These are phyloP conservation scores for Fusarium bulbicola DNA, from an alignment of 2,329 filamentous ascomycete species.

Conservation along the genomic window DNA sequence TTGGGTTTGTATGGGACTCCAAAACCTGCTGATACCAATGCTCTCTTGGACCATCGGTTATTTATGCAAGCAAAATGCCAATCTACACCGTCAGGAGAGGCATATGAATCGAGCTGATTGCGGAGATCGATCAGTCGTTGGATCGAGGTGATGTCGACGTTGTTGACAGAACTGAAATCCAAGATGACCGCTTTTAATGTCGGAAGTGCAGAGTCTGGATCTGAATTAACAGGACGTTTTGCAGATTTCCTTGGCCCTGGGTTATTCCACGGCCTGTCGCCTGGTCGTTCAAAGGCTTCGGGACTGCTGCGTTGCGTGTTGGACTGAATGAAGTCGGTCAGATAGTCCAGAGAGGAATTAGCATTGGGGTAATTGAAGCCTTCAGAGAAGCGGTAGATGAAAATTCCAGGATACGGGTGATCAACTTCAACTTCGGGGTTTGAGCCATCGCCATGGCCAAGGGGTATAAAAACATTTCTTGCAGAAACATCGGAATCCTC, in stretches of 20 bases:
- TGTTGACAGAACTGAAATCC: constrained; percentile 93
- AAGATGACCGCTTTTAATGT: constrained; percentile 89
- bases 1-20: constrained; percentile 73
- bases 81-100: constrained; percentile 82
- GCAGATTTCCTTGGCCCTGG: constrained; percentile 71
- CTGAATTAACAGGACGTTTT: constrained; percentile 47
- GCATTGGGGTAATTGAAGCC: constrained; percentile 97
- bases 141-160: constrained; percentile 91
- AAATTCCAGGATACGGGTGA: constrained; percentile 87
- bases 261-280: constrained; percentile 95
- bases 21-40: constrained; percentile 86
- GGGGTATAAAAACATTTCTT: constrained; percentile 86
- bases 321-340: constrained; percentile 73
- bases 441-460: constrained; percentile 88
- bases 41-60: constrained; percentile 91
- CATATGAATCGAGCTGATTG: constrained; percentile 90
- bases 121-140: constrained; percentile 94
- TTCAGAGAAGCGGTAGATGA: constrained; percentile 95
- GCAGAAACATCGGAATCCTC: constrained; percentile 58
- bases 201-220: constrained; percentile 62
- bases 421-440: constrained; percentile 85
- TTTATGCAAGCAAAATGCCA: constrained; percentile 97
- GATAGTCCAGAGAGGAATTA: constrained; percentile 84
- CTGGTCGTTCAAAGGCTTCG: constrained; percentile 68
- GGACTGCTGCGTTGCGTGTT: constrained; percentile 81